Base-by-base conservation (phyloP, 306 rosid species). In the Albizia julibrissin region DNA sequence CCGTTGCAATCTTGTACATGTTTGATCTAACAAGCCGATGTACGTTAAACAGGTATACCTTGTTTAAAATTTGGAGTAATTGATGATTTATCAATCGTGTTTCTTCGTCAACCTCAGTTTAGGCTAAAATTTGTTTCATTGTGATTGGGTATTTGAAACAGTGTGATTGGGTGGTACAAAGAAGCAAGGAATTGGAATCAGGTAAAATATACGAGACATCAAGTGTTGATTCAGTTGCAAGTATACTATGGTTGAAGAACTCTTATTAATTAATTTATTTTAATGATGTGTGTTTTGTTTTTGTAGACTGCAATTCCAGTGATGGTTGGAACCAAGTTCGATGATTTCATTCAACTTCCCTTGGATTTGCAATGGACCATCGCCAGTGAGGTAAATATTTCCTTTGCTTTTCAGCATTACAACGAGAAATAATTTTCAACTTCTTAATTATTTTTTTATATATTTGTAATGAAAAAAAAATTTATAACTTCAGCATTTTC, bases 341-440 rank as follows among this genome's bases (percentile, higher is more conserved):
- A 95, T 52, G 99, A 95, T 69, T 95, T 95, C 88, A 93, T 95
- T 88, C 99, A 93, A 69, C 99, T 95, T 46, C 99, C 99, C 6
- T 84, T 95, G 68, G 99, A 95, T 87, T 69, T 95, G 92, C 99
- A 95, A 61, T 93, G 99, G 99, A 88, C 97, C 59, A 92, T 95
- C 26, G 99, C 97, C 66, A 90, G 89, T 75, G 87, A 95, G 98
- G 99, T 95, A 89, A 86, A 33, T 13, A 61, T 74, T 78, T 54
- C 27, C 31, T 26, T 50, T 27, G 5, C 13, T 24, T 61, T n/a
- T 56, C 19, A 1, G 67, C 67, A 50, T 18, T 50, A 50, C 52
- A 47, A 47, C 52, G 19, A 47, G 4, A 47, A 47, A 47, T 14
- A 47, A 9, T 47, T 47, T 47, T 44, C 54, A 3, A 1, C 6